phyloP scores from a whole-genome alignment of 2,329 filamentous ascomycete species.

The Bipolaris victoriae region DNA sequence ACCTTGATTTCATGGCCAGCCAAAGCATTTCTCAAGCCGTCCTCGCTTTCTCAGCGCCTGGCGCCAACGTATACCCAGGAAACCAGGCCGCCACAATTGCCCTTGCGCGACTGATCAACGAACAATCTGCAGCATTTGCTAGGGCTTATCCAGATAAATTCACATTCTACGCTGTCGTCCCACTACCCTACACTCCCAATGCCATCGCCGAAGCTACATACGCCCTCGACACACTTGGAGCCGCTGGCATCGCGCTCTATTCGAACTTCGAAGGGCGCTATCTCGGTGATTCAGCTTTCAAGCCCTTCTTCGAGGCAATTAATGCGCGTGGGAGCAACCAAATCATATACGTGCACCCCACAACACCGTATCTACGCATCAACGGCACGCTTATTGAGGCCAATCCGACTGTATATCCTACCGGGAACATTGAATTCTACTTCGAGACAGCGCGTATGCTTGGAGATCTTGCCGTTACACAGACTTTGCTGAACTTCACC shows the following conservation, averaged over 20 bases:
- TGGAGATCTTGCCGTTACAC: conserved; percentile 10
- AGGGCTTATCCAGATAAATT: conserved; percentile 10
- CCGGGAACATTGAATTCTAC: conserved; percentile 18
- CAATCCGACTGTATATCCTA: conserved; percentile 8
- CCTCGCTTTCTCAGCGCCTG: conserved; percentile 6
- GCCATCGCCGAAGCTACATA: conserved; percentile 8
- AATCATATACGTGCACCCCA: conserved; percentile 16
- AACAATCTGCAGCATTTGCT: conserved; percentile 8
- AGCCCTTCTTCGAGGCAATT: conserved; percentile 12
- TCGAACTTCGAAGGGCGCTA: conserved; percentile 15
- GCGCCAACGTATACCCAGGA: conserved; percentile 8
- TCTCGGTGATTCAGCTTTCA: conserved; percentile 4
- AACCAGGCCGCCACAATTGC: conserved; percentile 3
- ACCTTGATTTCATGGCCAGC: conserved; percentile 13
- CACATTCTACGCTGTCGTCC: conserved; percentile 17
- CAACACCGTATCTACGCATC: conserved; percentile 2
- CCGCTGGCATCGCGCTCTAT: conserved; percentile 12
- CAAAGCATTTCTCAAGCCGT: conserved; percentile 9
- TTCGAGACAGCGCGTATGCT: conserved; percentile 20
- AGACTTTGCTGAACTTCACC: conserved; percentile 14
- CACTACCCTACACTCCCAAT: conserved; percentile 7
- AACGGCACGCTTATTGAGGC: conserved; percentile 1
- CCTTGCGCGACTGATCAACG: conserved; percentile 16
- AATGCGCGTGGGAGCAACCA: conserved; percentile 1
- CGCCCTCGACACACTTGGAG: conserved; percentile 5